phyloP scores from a whole-genome alignment of 2,329 filamentous ascomycete genomes.

The Nannizziopsis arthrosporioides region DNA sequence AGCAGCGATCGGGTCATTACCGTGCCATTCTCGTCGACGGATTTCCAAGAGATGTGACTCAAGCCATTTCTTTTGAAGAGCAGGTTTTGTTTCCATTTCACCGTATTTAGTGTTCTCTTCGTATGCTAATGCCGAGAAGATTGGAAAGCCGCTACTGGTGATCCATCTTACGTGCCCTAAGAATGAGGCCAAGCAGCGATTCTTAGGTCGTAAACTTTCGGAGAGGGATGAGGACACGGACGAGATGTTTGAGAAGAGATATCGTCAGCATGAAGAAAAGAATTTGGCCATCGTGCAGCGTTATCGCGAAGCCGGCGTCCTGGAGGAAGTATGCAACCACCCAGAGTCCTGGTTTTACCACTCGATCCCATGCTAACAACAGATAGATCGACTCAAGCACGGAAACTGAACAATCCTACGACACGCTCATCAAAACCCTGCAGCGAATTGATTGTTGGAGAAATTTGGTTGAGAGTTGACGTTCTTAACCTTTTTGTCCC shows the following conservation, averaged over 20 bases:
- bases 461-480: background rate
- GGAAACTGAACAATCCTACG: conserved; percentile 4
- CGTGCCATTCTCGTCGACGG: conserved; percentile 12
- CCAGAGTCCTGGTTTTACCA: background rate
- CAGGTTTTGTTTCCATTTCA: background rate
- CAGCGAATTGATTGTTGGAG: conserved; percentile 1
- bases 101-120: background rate
- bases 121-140: background rate
- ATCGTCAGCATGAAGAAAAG: conserved; percentile 13
- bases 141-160: conserved; percentile 7
- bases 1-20: conserved; percentile 5
- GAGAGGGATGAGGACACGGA: conserved; percentile 12
- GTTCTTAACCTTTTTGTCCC: background rate
- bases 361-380: background rate
- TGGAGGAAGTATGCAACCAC: conserved; percentile 9
- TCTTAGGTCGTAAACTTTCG: conserved; percentile 12
- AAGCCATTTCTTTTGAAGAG: conserved; percentile 11
- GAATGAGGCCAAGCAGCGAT: conserved; percentile 12
- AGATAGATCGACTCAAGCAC: conserved; percentile 9
- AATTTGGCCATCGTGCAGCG: conserved; percentile 11
- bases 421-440: background rate
- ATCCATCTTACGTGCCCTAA: conserved; percentile 16
- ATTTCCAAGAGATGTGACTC: conserved; percentile 9
- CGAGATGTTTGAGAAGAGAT: conserved; percentile 16
- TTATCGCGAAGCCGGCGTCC: conserved; percentile 5